Evolutionary conservation across 306 rosid species (phyloP).

Genomic region (Rosa lucieae): DNA sequence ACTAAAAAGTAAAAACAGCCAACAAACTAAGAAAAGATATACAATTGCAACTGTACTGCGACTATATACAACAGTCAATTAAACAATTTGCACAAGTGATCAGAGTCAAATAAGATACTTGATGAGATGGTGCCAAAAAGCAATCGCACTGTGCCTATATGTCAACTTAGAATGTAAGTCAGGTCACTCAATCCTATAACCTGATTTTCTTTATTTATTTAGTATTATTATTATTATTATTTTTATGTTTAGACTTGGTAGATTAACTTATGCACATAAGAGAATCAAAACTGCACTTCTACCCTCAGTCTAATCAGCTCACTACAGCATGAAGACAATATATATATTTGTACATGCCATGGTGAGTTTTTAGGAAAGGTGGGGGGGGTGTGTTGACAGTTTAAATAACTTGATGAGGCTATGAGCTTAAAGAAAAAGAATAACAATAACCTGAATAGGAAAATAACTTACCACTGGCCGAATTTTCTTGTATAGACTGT

Average conservation of each 20-base stretch:
- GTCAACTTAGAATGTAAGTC: background rate
- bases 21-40: background rate
- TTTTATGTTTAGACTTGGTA: no score
- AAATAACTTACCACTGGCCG: conserved; percentile 77
- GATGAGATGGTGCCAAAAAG: background rate
- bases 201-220: no score
- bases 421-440: conserved; percentile 9
- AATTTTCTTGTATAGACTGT: conserved; percentile 86
- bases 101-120: background rate
- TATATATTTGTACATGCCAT: background rate
- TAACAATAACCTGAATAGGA: conserved; percentile 16
- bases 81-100: background rate
- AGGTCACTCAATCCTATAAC: no score
- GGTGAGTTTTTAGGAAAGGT: background rate
- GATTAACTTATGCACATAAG: no score
- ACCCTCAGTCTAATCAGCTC: no score
- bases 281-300: no score
- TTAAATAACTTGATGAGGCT: conserved; percentile 2
- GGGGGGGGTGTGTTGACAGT: background rate
- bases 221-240: no score
- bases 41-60: background rate
- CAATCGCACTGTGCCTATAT: background rate
- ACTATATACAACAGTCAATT: background rate
- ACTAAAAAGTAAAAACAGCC: background rate
- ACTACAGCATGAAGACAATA: no score